A percentile compares a stretch with the other conserved stretches of the same genome.
phyloP scores from a whole-genome alignment of 768 basidiomycete species.

The Tremella fuciformis region DNA sequence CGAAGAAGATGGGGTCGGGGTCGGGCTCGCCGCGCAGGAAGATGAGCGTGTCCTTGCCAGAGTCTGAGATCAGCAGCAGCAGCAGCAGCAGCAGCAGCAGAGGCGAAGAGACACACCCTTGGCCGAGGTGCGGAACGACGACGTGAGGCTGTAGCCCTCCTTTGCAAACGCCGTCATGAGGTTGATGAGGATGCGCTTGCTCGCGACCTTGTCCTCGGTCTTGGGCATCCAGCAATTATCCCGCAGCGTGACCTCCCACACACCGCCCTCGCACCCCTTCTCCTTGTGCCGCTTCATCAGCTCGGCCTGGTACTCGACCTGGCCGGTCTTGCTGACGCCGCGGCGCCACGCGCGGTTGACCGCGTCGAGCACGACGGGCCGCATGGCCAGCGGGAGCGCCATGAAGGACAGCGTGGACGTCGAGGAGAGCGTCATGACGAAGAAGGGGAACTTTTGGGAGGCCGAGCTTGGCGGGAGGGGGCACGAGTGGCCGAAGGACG shows the following conservation, averaged over 20 bases:
- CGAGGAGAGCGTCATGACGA: slow-evolving; percentile 35
- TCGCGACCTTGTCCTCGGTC: slow-evolving; percentile 39
- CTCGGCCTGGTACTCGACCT: slow-evolving; percentile 41
- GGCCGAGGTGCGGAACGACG: slow-evolving; percentile 40
- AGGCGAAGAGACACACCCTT: slow-evolving; percentile 26
- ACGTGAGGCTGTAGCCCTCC: slow-evolving; percentile 36
- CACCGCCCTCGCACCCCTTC: slow-evolving; percentile 40
- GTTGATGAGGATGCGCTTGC: slow-evolving; percentile 38
- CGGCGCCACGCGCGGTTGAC: slow-evolving; percentile 33
- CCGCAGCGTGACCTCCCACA: slow-evolving; percentile 42
- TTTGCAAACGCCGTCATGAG: slow-evolving; percentile 41
- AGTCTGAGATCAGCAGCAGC: slow-evolving; percentile 22
- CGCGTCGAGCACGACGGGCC: slow-evolving; percentile 31
- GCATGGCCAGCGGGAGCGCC: slow-evolving; percentile 35
- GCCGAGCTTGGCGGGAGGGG: slow-evolving; percentile 28
- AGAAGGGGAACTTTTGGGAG: slow-evolving; percentile 34
- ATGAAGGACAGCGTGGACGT: slow-evolving; percentile 41
- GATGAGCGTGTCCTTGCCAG: slow-evolving; percentile 42
- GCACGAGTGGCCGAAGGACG: slow-evolving; percentile 34
- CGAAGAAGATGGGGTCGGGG: slow-evolving; percentile 45
- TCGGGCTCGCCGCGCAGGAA: slow-evolving; percentile 38
- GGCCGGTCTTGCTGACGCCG: slow-evolving; percentile 26
- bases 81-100: background rate
- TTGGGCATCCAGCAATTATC: slow-evolving; percentile 38
- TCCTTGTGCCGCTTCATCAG: slow-evolving; percentile 39